Base-by-base conservation (phyloP, 148 eudicot genomes). In the Cornus florida region DNA sequence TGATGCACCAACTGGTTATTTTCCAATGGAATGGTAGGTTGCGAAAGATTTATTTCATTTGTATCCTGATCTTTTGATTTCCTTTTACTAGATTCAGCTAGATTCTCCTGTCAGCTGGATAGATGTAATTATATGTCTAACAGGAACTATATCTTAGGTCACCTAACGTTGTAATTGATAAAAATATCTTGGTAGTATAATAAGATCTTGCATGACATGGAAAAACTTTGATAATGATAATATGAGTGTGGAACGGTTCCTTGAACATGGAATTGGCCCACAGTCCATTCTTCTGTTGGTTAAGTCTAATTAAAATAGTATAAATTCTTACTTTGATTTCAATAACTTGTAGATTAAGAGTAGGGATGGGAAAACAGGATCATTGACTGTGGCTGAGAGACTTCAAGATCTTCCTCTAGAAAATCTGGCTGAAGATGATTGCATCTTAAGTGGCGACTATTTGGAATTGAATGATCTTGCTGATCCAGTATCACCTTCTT, bases 381-480 rank as follows among this genome's bases (percentile, higher is more conserved):
- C 41, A 11, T 78, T 74, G 48, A 20, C 62, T 71, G 73, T 33
- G 56, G 74, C 50, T 65, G 79, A 64, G 66, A 77, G 10, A 56
- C 50, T 72, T 73, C 23, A 10, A 14, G 4, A 53, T 53, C 11
- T 22, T 73, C 60, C 56, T 33, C 67, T 41, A 0, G 77, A 53
- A 46, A n/a, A 71, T 71, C 50, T 72, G 59, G 48, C 35, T 59
- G 75, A 70, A 19, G 20, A 35, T 48, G 82, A 88, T 48, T 48
- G 7, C 7, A 48, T 48, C 43, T 86, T 62, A 39, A 92, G 86
- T 35, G 94, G 53, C 12, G 53, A 89, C 81, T 91, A 50, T 82
- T 78, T 91, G 89, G 95, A 85, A 82, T 75, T 91, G 77, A 67
- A 79, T 78, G 95, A 91, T 83, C 89, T 91, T 69, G 38, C 38